These are phyloP conservation scores for Clohesyomyces aquaticus DNA, from an alignment of 495 filamentous ascomycete genomes.

Conservation along the genomic window DNA sequence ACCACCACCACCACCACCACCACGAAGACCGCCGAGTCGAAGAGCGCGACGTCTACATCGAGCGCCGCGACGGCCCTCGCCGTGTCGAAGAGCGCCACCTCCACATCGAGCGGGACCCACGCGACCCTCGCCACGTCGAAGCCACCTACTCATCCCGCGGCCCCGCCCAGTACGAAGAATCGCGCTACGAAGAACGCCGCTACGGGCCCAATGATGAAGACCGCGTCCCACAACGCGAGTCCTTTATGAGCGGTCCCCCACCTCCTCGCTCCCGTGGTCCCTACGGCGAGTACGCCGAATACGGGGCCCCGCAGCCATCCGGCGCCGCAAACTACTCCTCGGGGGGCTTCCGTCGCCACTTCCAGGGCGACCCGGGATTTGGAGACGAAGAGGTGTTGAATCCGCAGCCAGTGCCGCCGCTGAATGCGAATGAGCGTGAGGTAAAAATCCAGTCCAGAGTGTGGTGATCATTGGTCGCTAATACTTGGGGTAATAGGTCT, in stretches of 20 bases:
- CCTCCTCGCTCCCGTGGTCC: background rate
- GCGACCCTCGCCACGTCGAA: constrained; percentile 34
- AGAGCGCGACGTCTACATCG: too few relatives aligned
- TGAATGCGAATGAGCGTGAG: constrained; percentile 14
- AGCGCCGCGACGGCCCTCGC: background rate
- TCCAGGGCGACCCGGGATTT: constrained; percentile 26
- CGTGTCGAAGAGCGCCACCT: constrained; percentile 29
- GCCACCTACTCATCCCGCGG: constrained; percentile 25
- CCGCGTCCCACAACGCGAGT: constrained; percentile 29
- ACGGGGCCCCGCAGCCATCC: constrained; percentile 23
- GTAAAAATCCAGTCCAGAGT: constrained; percentile 9
- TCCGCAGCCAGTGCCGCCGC: constrained; percentile 24
- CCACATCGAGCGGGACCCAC: constrained; percentile 25
- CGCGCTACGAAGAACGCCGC: constrained; percentile 32
- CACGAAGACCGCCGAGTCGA: too few relatives aligned
- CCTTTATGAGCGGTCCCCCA: constrained; percentile 25
- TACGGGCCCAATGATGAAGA: constrained; percentile 24
- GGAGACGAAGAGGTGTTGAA: constrained; percentile 29
- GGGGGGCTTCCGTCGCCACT: constrained; percentile 13
- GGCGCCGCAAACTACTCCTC: constrained; percentile 18
- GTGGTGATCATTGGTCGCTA: background rate
- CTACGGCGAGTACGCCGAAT: constrained; percentile 30
- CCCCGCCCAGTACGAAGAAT: constrained; percentile 26
- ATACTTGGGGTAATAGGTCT: constrained; percentile 13
- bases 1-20: too few relatives aligned